Percentiles rank a stretch among this genome's conserved stretches.
phyloP scores from a whole-genome alignment of 805 yeast species.

The Yarrowia sp. region DNA sequence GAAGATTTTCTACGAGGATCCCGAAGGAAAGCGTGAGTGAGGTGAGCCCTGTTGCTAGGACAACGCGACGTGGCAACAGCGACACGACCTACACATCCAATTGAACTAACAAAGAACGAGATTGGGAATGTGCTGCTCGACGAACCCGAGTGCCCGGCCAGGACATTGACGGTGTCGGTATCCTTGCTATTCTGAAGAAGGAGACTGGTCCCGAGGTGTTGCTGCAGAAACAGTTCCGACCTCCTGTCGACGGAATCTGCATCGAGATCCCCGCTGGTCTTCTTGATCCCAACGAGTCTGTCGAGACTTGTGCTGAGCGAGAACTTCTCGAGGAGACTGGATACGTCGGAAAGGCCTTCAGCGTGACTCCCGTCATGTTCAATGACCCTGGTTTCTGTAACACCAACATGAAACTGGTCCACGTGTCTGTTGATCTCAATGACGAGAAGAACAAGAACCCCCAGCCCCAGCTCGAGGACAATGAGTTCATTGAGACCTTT shows the following conservation, averaged over 20 bases:
- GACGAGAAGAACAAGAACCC: conserved; percentile 68
- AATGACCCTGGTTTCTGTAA: conserved; percentile 89
- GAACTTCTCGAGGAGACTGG: conserved; percentile 94
- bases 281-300: conserved; percentile 75
- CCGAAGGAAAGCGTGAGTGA: conserved; percentile 49
- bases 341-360: conserved; percentile 61
- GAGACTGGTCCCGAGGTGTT: conserved; percentile 54
- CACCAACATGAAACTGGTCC: conserved; percentile 77
- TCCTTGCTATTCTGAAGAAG: conserved; percentile 58
- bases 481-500: conserved; percentile 90
- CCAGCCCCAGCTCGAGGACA: conserved; percentile 73
- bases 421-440: conserved; percentile 68
- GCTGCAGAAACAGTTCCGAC: conserved; percentile 86
- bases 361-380: conserved; percentile 49
- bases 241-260: conserved; percentile 84
- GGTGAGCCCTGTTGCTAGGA: too few relatives aligned
- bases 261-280: conserved; percentile 96
- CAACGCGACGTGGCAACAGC: too few relatives aligned
- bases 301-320: conserved; percentile 77
- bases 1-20: conserved; percentile 67
- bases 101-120: conserved; percentile 44
- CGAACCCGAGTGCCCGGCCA: conserved; percentile 63
- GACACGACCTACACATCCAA: not conserved
- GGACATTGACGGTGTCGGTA: conserved; percentile 81
- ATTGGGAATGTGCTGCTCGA: conserved; percentile 90